Evolutionary conservation across 2,329 filamentous ascomycete genomes (phyloP), one percentile per base, ranked within the genome.

Genomic region (Nigrospora oryzae): DNA sequence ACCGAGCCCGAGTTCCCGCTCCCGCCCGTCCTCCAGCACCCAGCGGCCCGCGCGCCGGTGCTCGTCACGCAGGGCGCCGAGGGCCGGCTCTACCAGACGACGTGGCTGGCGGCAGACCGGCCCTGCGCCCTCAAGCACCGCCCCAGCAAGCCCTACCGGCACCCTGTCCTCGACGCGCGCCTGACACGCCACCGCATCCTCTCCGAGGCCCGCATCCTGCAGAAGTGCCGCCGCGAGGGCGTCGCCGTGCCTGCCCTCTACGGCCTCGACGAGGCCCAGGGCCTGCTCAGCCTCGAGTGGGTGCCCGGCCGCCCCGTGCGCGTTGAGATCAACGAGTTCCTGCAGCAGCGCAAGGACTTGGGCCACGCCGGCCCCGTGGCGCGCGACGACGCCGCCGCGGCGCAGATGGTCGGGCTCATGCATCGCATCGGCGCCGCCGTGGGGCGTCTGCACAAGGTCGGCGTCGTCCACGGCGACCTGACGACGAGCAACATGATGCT

Each of bases 401-500:
- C 60, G 33, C 70, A 70, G 32, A 64, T 89, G 14, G 68, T 74
- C 38, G 70, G 61, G 12, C 66, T 95, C 49, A 81, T 95, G 78
- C 67, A 72, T 39, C 73, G 77, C 51, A 81, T 95, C 48, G 90
- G 88, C 1, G 59, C 62, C 5, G 81, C 83, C 2, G 77, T 95
- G 14, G 89, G 86, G 8, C 74, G 64, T 44, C 70, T 98, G 71
- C 93, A 98, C 70, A 77, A 75, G 44, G 75, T 81, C n/a, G 91
- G 91, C 14, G 79, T 97, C 45, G 82, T 95, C 47, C 93, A 98
- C 68, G 93, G 93, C 36, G 93, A 98, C 68, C 67, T 98, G 67
- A 98, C 93, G 49, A 98, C 90, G 51, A 96, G 90, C 67, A 98
- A 98, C 66, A 75, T 98, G 69, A 96, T 98, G 84, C 62, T 97